phyloP scores from a whole-genome alignment of 139 green algal genomes.

The Chlorella sp. region DNA sequence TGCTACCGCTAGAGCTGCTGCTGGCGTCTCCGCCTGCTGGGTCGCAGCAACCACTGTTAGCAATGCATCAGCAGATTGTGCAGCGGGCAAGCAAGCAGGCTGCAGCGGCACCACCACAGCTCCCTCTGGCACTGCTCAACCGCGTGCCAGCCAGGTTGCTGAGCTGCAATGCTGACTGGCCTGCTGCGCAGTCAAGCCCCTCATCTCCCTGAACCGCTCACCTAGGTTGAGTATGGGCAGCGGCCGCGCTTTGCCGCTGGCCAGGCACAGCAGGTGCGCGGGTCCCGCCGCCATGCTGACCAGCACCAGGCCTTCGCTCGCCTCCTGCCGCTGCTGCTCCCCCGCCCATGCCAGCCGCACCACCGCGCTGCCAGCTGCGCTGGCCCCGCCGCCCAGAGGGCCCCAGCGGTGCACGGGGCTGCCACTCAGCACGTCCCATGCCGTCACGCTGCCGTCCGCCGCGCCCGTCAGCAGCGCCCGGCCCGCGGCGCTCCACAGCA shows the following conservation, averaged over 20 bases:
- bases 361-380: background rate
- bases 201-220: background rate
- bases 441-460: slow-evolving; percentile 54
- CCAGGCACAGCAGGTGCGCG: slow-evolving; percentile 9
- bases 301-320: background rate
- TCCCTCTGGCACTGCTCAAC: too few relatives aligned
- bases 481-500: slow-evolving; percentile 80
- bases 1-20: background rate
- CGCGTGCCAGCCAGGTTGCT: too few relatives aligned
- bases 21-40: background rate
- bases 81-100: too few relatives aligned
- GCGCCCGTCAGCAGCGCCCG: slow-evolving; percentile 63
- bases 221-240: slow-evolving; percentile 1
- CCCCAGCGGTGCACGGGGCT: background rate
- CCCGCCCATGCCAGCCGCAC: background rate
- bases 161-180: too few relatives aligned
- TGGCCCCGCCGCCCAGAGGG: background rate
- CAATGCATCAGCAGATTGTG: too few relatives aligned
- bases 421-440: slow-evolving; percentile 70
- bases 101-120: too few relatives aligned
- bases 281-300: background rate
- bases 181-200: too few relatives aligned
- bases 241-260: background rate
- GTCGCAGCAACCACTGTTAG: too few relatives aligned
- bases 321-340: background rate